These are phyloP conservation scores for Neofusicoccum parvum DNA, from an alignment of 2,329 filamentous ascomycete species.

Conservation along the genomic window DNA sequence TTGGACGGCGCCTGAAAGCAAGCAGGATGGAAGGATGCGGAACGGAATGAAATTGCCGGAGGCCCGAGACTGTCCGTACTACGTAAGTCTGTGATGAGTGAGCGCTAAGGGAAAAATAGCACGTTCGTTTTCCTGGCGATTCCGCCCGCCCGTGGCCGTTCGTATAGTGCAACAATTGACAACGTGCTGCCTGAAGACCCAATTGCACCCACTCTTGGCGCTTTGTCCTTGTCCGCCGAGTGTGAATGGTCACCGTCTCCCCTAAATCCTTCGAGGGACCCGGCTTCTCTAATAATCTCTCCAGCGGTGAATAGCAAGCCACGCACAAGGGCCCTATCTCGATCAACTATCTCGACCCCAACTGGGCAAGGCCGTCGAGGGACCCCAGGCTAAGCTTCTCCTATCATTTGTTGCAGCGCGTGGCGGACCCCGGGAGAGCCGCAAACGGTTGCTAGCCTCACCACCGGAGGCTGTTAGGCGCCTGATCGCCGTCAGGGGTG, in stretches of 20 bases:
- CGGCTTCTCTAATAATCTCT: background rate
- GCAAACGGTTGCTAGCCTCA: constrained; percentile 9
- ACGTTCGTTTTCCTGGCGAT: background rate
- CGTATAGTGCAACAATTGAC: background rate
- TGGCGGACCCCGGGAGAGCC: constrained; percentile 2
- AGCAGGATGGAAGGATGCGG: background rate
- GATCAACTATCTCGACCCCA: constrained; percentile 2
- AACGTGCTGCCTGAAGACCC: background rate
- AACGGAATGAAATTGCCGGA: background rate
- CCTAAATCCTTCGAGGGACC: background rate
- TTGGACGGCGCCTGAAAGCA: constrained; percentile 35
- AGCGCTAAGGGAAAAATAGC: constrained; percentile 6
- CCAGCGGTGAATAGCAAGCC: background rate
- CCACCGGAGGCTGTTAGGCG: background rate
- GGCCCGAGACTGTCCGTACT: background rate
- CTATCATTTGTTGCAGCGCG: background rate
- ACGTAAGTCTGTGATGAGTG: background rate
- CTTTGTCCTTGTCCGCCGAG: background rate
- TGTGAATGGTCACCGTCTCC: background rate
- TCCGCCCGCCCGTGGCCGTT: background rate
- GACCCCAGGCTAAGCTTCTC: constrained; percentile 7
- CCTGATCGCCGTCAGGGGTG: background rate
- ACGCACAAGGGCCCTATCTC: background rate
- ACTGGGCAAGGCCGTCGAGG: background rate
- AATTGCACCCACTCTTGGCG: background rate